Evolutionary conservation across 495 filamentous ascomycete genomes (phyloP).

Genomic region (Cenococcum geophilum): DNA sequence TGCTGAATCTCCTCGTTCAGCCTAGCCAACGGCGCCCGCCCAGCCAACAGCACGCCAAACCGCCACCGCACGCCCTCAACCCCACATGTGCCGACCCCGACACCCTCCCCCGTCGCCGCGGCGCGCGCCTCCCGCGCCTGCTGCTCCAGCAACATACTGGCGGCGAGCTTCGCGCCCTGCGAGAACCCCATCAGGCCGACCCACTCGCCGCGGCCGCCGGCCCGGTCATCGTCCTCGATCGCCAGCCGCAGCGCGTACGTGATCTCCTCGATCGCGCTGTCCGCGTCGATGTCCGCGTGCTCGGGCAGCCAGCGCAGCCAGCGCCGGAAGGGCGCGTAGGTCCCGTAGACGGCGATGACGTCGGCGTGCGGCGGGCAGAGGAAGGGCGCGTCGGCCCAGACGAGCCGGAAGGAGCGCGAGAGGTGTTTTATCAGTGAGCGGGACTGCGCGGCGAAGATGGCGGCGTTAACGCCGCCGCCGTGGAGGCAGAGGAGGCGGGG

Average conservation of each 20-base stretch:
- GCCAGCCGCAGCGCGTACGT: slow-evolving; percentile 34
- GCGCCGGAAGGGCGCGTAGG: slow-evolving; percentile 51
- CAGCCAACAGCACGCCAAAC: slow-evolving; percentile 50
- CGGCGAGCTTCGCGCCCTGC: slow-evolving; percentile 57
- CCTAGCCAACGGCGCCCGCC: slow-evolving; percentile 50
- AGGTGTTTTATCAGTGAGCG: slow-evolving; percentile 47
- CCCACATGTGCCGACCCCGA: slow-evolving; percentile 25
- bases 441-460: slow-evolving; percentile 55
- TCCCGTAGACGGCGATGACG: slow-evolving; percentile 49
- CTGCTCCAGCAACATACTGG: slow-evolving; percentile 42
- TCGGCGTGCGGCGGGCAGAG: slow-evolving; percentile 46
- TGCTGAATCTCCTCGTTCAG: slow-evolving; percentile 28
- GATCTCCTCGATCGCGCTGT: slow-evolving; percentile 38
- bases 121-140: slow-evolving; percentile 31
- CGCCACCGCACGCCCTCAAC: slow-evolving; percentile 29
- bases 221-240: slow-evolving; percentile 39
- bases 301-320: slow-evolving; percentile 53
- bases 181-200: slow-evolving; percentile 50
- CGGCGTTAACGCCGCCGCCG: slow-evolving; percentile 57
- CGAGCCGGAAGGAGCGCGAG: slow-evolving; percentile 48
- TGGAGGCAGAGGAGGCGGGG: slow-evolving; percentile 64
- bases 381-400: slow-evolving; percentile 56
- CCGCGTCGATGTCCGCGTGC: slow-evolving; percentile 42
- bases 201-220: slow-evolving; percentile 48
- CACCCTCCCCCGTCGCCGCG: slow-evolving; percentile 6